phyloP scores from a whole-genome alignment of 208 protist species.

The Sergeia podlipaevii region DNA sequence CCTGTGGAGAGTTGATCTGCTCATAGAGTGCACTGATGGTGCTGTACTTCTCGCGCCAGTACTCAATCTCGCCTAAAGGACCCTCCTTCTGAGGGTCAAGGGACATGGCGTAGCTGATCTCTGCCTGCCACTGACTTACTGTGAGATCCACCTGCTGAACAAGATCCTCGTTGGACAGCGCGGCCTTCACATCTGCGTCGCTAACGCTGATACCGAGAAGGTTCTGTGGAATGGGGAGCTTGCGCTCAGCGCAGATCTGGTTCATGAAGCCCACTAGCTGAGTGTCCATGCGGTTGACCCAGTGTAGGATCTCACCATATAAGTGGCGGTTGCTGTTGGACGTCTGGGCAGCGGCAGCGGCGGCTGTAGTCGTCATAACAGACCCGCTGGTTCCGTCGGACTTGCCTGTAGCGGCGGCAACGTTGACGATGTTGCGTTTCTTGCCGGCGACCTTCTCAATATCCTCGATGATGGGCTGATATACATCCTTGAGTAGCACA shows the following conservation, averaged over 20 bases:
- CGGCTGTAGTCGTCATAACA: neutral
- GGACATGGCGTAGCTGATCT: slow-evolving; percentile 91
- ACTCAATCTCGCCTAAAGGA: slow-evolving; percentile 97
- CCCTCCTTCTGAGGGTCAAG: slow-evolving; percentile 90
- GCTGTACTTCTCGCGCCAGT: slow-evolving; percentile 96
- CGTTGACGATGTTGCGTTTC: slow-evolving; percentile 16
- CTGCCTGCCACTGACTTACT: slow-evolving; percentile 86
- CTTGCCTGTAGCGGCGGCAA: slow-evolving; percentile 1
- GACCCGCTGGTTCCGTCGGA: slow-evolving; percentile 9
- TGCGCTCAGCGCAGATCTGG: slow-evolving; percentile 87
- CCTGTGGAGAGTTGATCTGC: slow-evolving; percentile 94
- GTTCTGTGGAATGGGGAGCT: slow-evolving; percentile 82
- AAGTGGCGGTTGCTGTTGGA: slow-evolving; percentile 56
- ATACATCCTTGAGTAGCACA: slow-evolving; percentile 67
- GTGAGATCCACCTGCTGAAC: slow-evolving; percentile 86
- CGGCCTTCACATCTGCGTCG: slow-evolving; percentile 73
- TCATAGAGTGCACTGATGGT: slow-evolving; percentile 95
- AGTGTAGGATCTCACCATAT: slow-evolving; percentile 80
- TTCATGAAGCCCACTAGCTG: slow-evolving; percentile 86
- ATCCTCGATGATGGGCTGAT: slow-evolving; percentile 76
- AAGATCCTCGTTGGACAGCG: slow-evolving; percentile 81
- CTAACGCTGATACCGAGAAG: slow-evolving; percentile 67
- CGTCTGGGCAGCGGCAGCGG: neutral
- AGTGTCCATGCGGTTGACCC: slow-evolving; percentile 83
- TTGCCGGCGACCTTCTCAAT: slow-evolving; percentile 36